Evolutionary conservation across 495 filamentous ascomycete genomes (phyloP).

Genomic region (Parathielavia hyrcaniae): DNA sequence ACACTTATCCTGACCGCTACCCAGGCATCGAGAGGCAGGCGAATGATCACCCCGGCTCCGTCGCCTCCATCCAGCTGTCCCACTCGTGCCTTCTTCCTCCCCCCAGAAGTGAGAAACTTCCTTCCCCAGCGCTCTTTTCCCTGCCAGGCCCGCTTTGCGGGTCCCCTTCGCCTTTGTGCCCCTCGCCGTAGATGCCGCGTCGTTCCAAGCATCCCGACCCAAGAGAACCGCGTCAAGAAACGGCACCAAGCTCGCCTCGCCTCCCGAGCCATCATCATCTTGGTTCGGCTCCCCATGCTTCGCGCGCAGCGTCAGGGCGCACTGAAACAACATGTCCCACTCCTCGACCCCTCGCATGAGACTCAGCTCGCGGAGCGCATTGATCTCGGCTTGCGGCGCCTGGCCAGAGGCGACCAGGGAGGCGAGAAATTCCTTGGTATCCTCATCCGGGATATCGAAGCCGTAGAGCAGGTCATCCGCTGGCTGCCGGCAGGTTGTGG

Average conservation of each 20-base stretch:
- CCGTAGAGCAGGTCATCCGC: conserved; percentile 20
- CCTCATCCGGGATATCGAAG: conserved; percentile 30
- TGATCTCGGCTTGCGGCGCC: conserved; percentile 25
- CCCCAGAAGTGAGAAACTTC: conserved; percentile 21
- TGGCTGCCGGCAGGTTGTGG: background rate
- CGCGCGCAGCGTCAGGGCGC: conserved; percentile 25
- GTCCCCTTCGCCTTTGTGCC: background rate
- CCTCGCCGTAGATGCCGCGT: background rate
- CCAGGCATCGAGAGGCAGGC: background rate
- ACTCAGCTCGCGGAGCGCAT: conserved; percentile 22
- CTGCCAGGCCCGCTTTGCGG: background rate
- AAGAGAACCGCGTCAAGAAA: conserved; percentile 12
- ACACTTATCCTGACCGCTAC: background rate
- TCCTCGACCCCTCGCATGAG: conserved; percentile 32
- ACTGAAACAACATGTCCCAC: conserved; percentile 30
- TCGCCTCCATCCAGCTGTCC: background rate
- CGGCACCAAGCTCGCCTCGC: conserved; percentile 12
- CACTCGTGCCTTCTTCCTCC: background rate
- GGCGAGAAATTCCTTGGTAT: conserved; percentile 23
- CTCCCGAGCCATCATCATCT: background rate
- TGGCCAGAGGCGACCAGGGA: conserved; percentile 20
- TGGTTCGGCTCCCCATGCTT: conserved; percentile 17
- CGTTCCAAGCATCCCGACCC: background rate
- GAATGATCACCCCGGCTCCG: background rate
- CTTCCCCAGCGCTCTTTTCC: background rate